Conservation (phyloP, 129 eudicot genomes). For the Flaveria trinervia region DNA sequence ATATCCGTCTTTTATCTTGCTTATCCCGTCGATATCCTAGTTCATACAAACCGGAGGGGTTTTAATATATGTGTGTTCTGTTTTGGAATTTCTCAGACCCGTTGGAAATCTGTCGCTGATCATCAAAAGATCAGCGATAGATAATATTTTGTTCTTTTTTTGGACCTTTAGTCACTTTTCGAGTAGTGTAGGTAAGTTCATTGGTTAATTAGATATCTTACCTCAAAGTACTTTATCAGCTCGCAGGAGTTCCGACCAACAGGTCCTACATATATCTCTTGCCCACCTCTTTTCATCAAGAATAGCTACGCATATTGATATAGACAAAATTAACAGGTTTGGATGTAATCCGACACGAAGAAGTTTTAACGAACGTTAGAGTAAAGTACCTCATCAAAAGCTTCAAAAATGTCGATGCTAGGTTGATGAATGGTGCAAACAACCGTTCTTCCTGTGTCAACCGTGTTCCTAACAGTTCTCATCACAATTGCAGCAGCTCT, state of each 20-base stretch:
- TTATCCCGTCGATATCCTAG: slow-evolving; percentile 47
- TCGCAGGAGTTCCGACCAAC: slow-evolving; percentile 68
- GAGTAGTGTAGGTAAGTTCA: not conserved
- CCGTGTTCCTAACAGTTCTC: slow-evolving; percentile 63
- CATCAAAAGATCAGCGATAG: not conserved
- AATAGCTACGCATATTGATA: slow-evolving; percentile 47
- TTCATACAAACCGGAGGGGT: not conserved
- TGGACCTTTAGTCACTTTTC: not conserved
- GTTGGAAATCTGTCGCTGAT: not conserved
- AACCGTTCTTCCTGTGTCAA: slow-evolving; percentile 63
- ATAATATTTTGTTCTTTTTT: no score
- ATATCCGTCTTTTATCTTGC: slow-evolving; percentile 57
- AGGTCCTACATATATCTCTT: slow-evolving; percentile 78
- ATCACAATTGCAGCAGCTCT: slow-evolving; percentile 68
- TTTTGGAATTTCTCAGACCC: no score
- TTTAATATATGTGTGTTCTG: not conserved
- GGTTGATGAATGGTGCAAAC: slow-evolving; percentile 74
- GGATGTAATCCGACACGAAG: not conserved
- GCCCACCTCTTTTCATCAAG: slow-evolving; percentile 84
- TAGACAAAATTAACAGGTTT: not conserved
- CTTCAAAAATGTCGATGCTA: slow-evolving; percentile 65
- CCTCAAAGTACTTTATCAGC: slow-evolving; percentile 77
- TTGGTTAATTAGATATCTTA: slow-evolving; percentile 2
- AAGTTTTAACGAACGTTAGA: not conserved
- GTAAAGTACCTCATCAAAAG: slow-evolving; percentile 56